Evolutionary conservation across 2,329 filamentous ascomycete species (phyloP), one percentile per base, ranked within the genome.

Genomic region (Sordariomycetes sp.): DNA sequence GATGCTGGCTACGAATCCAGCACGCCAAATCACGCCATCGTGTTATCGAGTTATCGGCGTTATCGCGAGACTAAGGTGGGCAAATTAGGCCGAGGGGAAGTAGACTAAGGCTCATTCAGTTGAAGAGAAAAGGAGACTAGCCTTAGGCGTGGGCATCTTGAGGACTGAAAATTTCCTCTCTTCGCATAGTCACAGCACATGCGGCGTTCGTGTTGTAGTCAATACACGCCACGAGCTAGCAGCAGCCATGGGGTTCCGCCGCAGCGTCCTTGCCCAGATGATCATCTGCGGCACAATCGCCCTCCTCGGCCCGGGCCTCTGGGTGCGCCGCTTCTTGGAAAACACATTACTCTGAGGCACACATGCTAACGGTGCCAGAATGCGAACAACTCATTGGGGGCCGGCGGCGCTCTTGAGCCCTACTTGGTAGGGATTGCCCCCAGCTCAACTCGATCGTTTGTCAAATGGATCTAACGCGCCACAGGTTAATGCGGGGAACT

Each of bases 351-450:
- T 32, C 10, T n/a, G 7, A 34, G 2, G 15, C 3, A 20, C n/a
- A 4, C 42, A 48, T 13, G 17, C 42, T 48, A 48, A 48, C 42
- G 75, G 0, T 64, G 80, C 2, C 81, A 78, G 77, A 80, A 78
- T 63, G 78, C 78, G 1, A 78, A 80, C 74, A 79, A 76, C 59
- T 68, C 71, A 1, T 66, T 78, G 3, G 77, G 78, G 17, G 78
- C 77, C 1, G 77, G 77, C 39, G 77, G 77, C 34, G 74, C 74
- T 1, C 73, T 78, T 57, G 70, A 72, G 53, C 76, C 76, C 0
- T 79, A 72, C 54, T 69, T 80, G 55, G 59, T 60, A 53, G 13
- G 54, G 53, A 25, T 39, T n/a, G 50, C 17, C 53, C 20, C 24
- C 3, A 48, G 12, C 17, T 34, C 15, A 17, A 45, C 45, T 3